phyloP scores from a whole-genome alignment of 768 basidiomycete genomes.

The Lactarius vividus region DNA sequence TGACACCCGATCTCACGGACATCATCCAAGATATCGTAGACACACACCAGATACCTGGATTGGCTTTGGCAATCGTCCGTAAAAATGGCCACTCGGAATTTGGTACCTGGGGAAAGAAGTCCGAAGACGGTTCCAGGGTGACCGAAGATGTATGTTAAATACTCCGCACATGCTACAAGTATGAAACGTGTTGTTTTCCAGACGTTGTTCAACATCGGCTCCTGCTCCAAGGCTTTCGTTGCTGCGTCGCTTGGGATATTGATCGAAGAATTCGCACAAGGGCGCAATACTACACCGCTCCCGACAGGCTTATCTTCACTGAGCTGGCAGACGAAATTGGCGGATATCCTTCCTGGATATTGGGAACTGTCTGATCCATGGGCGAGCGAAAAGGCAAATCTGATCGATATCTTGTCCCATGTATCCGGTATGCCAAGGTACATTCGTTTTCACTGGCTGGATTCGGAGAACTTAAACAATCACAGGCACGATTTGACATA shows the following conservation, averaged over 20 bases:
- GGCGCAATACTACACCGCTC: conserved; percentile 31
- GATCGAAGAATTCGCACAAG: conserved; percentile 14
- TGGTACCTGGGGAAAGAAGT: conserved; percentile 37
- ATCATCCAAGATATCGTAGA: background rate
- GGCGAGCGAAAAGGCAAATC: conserved; percentile 37
- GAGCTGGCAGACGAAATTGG: no score
- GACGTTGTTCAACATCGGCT: conserved; percentile 36
- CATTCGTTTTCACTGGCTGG: background rate
- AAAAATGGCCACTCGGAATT: conserved; percentile 33
- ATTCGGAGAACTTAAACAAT: no score
- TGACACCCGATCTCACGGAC: conserved; percentile 4
- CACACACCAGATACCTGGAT: conserved; percentile 2
- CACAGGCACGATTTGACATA: no score
- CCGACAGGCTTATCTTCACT: no score
- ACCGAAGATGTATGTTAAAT: conserved; percentile 15
- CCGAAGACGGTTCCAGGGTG: conserved; percentile 37
- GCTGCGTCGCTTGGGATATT: no score
- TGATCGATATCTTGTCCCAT: conserved; percentile 42
- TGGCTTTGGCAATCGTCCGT: conserved; percentile 1
- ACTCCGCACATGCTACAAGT: no score
- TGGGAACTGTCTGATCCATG: conserved; percentile 44
- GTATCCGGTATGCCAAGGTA: conserved; percentile 42
- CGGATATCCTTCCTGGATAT: conserved; percentile 6
- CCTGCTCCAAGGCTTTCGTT: no score
- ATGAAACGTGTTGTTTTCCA: conserved; percentile 14